Conservation (phyloP, 495 filamentous ascomycete species). For the Xylaria venustula region DNA sequence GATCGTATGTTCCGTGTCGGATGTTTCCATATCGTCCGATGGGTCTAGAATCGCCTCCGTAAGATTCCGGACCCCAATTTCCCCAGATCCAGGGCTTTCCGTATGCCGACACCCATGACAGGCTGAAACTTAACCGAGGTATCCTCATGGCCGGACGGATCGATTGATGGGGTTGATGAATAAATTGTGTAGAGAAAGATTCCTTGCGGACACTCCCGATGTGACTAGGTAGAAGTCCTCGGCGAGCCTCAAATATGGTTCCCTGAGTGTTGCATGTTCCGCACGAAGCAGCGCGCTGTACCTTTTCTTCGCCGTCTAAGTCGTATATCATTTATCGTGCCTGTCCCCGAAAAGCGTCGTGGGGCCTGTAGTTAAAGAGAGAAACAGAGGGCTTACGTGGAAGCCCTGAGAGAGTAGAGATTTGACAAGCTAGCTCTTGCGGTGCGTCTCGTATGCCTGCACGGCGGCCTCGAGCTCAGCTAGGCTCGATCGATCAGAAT, state of each 20-base stretch:
- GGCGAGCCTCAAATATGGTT: background rate
- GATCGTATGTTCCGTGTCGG: conserved; percentile 2
- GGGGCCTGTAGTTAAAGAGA: too few relatives aligned
- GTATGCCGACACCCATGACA: background rate
- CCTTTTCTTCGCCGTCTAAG: background rate
- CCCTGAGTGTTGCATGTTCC: background rate
- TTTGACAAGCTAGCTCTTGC: conserved; percentile 6
- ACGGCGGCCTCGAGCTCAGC: conserved; percentile 59
- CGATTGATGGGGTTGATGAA: background rate
- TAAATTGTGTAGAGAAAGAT: background rate
- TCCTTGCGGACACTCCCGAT: background rate
- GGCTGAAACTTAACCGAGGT: background rate
- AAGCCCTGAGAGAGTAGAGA: background rate
- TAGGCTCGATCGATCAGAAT: conserved; percentile 57
- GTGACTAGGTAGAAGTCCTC: background rate
- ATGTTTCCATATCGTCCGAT: conserved; percentile 10
- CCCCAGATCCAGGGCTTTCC: too few relatives aligned
- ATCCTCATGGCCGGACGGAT: background rate
- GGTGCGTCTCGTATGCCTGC: conserved; percentile 46
- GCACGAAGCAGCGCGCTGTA: background rate
- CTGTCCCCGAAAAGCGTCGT: background rate
- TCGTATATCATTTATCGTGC: conserved; percentile 4
- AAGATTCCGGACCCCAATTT: conserved; percentile 2
- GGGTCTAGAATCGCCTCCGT: background rate
- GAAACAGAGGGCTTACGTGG: too few relatives aligned